Base-by-base conservation (phyloP, 768 basidiomycete genomes). In the Auriscalpium microsporum region DNA sequence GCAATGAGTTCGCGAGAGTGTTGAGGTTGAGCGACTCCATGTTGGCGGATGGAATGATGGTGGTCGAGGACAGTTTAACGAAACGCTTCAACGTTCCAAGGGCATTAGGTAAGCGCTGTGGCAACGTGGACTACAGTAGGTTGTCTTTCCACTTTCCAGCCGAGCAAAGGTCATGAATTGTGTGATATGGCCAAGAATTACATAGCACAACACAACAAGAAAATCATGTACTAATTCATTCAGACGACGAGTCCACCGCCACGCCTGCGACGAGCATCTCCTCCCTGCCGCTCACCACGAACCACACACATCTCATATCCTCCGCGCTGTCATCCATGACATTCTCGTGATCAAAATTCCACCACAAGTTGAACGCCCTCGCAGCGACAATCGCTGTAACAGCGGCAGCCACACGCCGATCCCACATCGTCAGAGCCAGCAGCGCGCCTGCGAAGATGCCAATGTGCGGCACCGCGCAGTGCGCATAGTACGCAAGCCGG, bases 11-110 rank as follows among this genome's bases (percentile, higher is more conserved):
- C 33, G 80, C 88, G 52, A 90, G 84, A 10, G 83, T 86, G 68
- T 87, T 85, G 63, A 90, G 77, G 70, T 87, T 85, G 68, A 90
- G 80, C 9, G 85, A 85, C 70, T 86, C 86, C 85, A 86, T 87
- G 28, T 28, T 28, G 55, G 58, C 16, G n/a, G 54, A 48, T 21
- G 47, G 36, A 14, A 52, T 17, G 40, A 42, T 42, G 40, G 40
- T 42, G 40, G 40, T 42, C 40, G 8, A 28, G 28, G 2, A 28
- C 28, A 28, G 28, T 21, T 21, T 28, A 28, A 28, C 28, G 28
- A 28, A 28, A 28, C 28, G 28, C 28, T 28, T 28, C 23, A 28
- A 28, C 28, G 28, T 7, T 28, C 28, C 28, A 7, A 28, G 21
- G 21, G 28, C 28, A 28, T 28, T 28, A 28, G 28, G 28, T 28